A percentile compares a stretch with the other conserved stretches of the same genome.
Conservation (phyloP, 805 yeast genomes). For the Zygosaccharomyces kombuchaensis region DNA sequence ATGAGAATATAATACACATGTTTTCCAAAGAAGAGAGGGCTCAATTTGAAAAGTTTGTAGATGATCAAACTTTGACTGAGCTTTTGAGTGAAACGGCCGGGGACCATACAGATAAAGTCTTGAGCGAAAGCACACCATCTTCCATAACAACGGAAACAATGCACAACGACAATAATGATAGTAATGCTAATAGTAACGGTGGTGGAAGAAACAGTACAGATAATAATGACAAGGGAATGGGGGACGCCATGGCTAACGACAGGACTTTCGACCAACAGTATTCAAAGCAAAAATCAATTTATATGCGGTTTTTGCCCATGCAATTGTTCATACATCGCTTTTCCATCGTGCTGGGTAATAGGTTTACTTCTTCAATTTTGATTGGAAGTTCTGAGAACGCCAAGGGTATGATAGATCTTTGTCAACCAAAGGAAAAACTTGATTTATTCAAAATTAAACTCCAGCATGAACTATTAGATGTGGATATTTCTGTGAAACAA, state of each 20-base stretch:
- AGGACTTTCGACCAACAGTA: conserved; percentile 15
- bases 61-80: conserved; percentile 19
- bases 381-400: conserved; percentile 56
- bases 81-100: conserved; percentile 16
- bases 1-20: conserved; percentile 53
- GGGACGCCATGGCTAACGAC: conserved; percentile 15
- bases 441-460: conserved; percentile 54
- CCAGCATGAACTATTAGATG: conserved; percentile 44
- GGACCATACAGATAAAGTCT: conserved; percentile 8
- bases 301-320: conserved; percentile 53
- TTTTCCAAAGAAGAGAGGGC: conserved; percentile 24
- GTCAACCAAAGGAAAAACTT: conserved; percentile 42
- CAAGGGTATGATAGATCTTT: conserved; percentile 51
- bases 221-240: not conserved
- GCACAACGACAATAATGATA: not conserved
- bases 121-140: conserved; percentile 11
- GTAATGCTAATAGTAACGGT: not conserved
- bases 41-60: conserved; percentile 20
- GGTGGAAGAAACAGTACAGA: not conserved
- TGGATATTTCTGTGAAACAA: conserved; percentile 61
- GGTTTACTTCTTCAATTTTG: conserved; percentile 66
- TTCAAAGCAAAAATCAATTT: conserved; percentile 14
- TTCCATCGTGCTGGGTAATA: conserved; percentile 76
- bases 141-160: conserved; percentile 5
- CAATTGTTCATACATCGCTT: conserved; percentile 57